Evolutionary conservation across 257 asterid genomes (phyloP).

Genomic region (Nyctanthes arbortristis): DNA sequence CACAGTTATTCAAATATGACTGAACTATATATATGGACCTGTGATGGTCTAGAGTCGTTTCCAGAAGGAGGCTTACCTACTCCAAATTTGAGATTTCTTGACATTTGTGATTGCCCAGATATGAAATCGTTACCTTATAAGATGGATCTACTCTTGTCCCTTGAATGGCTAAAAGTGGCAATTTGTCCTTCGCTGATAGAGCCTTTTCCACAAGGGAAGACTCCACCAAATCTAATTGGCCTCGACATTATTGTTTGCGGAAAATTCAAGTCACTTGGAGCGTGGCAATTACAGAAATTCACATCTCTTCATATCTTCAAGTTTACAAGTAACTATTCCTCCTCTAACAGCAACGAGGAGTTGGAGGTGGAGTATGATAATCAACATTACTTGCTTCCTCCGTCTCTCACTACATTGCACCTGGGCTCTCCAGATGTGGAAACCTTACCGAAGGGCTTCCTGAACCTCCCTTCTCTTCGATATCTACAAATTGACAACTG

Average conservation of each 20-base stretch:
- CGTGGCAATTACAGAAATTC: constrained; percentile 20
- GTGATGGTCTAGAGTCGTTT: constrained; percentile 12
- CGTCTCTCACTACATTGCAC: constrained; percentile 10
- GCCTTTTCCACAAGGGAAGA: constrained; percentile 13
- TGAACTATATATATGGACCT: background rate
- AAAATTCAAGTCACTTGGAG: constrained; percentile 23
- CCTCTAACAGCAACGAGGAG: constrained; percentile 10
- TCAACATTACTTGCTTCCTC: constrained; percentile 14
- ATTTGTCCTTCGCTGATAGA: constrained; percentile 13
- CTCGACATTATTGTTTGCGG: constrained; percentile 1
- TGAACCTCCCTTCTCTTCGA: background rate
- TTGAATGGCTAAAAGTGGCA: background rate
- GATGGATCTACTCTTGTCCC: constrained; percentile 16
- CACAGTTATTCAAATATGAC: constrained; percentile 3
- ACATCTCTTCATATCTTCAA: too few relatives aligned
- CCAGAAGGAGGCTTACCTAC: constrained; percentile 15
- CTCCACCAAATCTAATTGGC: constrained; percentile 21
- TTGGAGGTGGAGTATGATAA: background rate
- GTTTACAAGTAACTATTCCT: too few relatives aligned
- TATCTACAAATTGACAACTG: background rate
- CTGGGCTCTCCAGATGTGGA: background rate
- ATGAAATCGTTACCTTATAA: background rate
- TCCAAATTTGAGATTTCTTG: constrained; percentile 15
- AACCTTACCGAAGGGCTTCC: constrained; percentile 10
- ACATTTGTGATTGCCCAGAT: constrained; percentile 12